These are phyloP conservation scores for Pleurotus cornucopiae DNA, from an alignment of 768 basidiomycete genomes.

Conservation along the genomic window DNA sequence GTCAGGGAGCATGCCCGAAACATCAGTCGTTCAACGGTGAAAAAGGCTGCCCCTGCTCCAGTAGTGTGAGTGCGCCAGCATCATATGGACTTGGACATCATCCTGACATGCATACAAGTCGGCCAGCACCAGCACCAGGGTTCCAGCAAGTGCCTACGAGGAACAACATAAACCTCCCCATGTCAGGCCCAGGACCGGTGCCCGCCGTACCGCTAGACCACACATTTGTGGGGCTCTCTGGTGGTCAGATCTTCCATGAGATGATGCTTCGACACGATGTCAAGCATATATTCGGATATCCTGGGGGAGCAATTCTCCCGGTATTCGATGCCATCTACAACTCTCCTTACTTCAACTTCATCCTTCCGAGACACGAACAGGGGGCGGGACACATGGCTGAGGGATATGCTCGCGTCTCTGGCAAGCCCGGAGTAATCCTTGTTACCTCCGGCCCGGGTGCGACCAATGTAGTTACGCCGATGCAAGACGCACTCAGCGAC, in stretches of 20 bases:
- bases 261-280: conserved; percentile 98
- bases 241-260: conserved; percentile 98
- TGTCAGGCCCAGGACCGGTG: conserved; percentile 32
- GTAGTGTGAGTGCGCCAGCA: conserved; percentile 42
- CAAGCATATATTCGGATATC: conserved; percentile 97
- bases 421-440: conserved; percentile 95
- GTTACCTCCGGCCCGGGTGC: conserved; percentile 98
- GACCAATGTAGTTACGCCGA: conserved; percentile 95
- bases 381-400: conserved; percentile 99
- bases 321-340: conserved; percentile 99
- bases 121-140: conserved; percentile 58
- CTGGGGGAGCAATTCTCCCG: conserved; percentile 95
- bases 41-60: conserved; percentile 59
- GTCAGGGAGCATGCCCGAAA: conserved; percentile 74
- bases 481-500: conserved; percentile 96
- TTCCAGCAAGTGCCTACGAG: conserved; percentile 39
- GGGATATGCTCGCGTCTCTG: conserved; percentile 95
- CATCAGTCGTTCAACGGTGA: conserved; percentile 64
- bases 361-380: conserved; percentile 95
- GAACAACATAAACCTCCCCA: conserved; percentile 28
- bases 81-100: background rate
- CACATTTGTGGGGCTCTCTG: conserved; percentile 90
- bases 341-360: conserved; percentile 90
- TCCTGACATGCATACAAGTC: conserved; percentile 31
- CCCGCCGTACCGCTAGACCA: conserved; percentile 60